Evolutionary conservation across 2,329 filamentous ascomycete species (phyloP).

Genomic region (Colletotrichum sp.): DNA sequence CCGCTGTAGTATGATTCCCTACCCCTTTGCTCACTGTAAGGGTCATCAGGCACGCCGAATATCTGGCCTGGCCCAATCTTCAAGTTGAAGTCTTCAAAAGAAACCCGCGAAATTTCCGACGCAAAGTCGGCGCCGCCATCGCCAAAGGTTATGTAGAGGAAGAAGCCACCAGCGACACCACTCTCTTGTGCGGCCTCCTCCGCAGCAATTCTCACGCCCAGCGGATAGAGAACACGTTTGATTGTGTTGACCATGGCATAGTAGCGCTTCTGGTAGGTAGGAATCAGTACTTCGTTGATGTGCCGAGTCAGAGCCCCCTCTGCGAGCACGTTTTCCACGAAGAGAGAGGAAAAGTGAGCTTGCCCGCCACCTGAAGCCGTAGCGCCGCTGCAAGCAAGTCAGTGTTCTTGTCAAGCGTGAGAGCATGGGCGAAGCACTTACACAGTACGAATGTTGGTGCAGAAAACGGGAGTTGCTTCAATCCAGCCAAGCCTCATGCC

Average conservation of each 20-base stretch:
- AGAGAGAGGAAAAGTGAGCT: neutral
- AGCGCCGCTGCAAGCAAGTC: slow-evolving; percentile 57
- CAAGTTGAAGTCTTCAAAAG: slow-evolving; percentile 58
- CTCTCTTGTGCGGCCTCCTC: neutral
- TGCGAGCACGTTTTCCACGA: slow-evolving; percentile 41
- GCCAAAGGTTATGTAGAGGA: slow-evolving; percentile 67
- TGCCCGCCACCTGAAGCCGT: slow-evolving; percentile 34
- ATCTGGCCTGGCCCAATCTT: slow-evolving; percentile 59
- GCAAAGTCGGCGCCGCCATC: slow-evolving; percentile 34
- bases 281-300: slow-evolving; percentile 47
- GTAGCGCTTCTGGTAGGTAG: neutral
- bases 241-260: neutral
- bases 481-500: slow-evolving; percentile 86
- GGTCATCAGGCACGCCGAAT: slow-evolving; percentile 50
- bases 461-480: slow-evolving; percentile 67
- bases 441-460: slow-evolving; percentile 53
- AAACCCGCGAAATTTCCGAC: slow-evolving; percentile 48
- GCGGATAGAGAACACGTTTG: neutral
- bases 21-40: slow-evolving; percentile 31
- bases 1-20: slow-evolving; percentile 31
- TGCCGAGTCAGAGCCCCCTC: slow-evolving; percentile 48
- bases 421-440: slow-evolving; percentile 39
- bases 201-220: slow-evolving; percentile 41
- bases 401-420: neutral
- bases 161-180: slow-evolving; percentile 59